Conservation (phyloP, 352 stramenopile species). For the Globisporangium acanthophoron region DNA sequence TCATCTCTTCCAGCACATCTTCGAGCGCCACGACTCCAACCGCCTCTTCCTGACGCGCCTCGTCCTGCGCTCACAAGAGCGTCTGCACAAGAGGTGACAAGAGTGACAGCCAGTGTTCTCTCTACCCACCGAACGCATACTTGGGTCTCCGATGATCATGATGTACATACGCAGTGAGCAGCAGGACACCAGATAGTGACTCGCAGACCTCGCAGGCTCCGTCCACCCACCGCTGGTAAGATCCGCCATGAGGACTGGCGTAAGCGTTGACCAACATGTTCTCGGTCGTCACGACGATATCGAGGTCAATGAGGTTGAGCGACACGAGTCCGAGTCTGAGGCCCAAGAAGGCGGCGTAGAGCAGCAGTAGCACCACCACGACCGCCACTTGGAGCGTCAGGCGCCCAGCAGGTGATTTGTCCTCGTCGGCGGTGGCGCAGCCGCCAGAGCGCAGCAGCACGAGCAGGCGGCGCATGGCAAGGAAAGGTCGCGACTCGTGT, state of each 20-base stretch:
- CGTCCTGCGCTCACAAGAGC: conserved; percentile 21
- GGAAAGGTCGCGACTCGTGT: too few species aligned
- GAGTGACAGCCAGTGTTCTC: too few species aligned
- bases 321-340: conserved; percentile 96
- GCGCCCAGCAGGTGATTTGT: background rate
- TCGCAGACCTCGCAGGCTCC: too few species aligned
- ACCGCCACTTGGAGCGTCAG: conserved; percentile 42
- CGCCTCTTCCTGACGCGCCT: conserved; percentile 88
- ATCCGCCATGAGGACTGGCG: conserved; percentile 94
- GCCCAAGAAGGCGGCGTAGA: conserved; percentile 92
- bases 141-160: too few species aligned
- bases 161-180: too few species aligned
- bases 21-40: conserved; percentile 98
- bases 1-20: conserved; percentile 98
- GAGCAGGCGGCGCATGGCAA: too few species aligned
- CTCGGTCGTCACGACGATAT: conserved; percentile 96
- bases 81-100: too few species aligned
- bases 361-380: conserved; percentile 51
- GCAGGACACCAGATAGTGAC: too few species aligned
- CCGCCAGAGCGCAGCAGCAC: too few species aligned
- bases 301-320: conserved; percentile 95
- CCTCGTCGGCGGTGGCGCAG: conserved; percentile 7
- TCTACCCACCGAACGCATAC: too few species aligned
- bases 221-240: conserved; percentile 40
- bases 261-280: conserved; percentile 96